These are phyloP conservation scores for Fusarium praegraminearum DNA, from an alignment of 2,329 filamentous ascomycete genomes.

Conservation along the genomic window DNA sequence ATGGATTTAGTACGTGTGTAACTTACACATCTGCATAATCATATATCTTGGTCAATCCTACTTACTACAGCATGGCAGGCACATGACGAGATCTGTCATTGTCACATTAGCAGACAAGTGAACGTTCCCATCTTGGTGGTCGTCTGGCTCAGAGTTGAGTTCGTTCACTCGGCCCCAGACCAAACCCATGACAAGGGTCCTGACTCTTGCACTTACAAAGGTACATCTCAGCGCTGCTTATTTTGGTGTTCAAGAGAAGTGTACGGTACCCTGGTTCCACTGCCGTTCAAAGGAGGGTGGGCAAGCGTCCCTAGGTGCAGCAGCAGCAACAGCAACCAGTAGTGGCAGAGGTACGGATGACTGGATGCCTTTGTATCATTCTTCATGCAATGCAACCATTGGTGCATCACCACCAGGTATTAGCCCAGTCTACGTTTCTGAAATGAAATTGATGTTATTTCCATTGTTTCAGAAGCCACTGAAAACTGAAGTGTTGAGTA, in stretches of 20 bases:
- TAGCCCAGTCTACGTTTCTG: slow-evolving; percentile 3
- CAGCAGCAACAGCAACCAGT: neutral
- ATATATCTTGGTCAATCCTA: neutral
- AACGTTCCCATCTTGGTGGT: slow-evolving; percentile 28
- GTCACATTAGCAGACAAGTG: slow-evolving; percentile 4
- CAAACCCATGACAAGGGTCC: slow-evolving; percentile 39
- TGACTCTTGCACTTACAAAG: slow-evolving; percentile 34
- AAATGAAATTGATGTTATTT: slow-evolving; percentile 4
- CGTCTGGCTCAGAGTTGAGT: slow-evolving; percentile 42
- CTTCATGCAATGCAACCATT: slow-evolving; percentile 15
- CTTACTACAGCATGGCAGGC: neutral
- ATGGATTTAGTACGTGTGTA: neutral
- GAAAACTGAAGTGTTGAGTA: slow-evolving; percentile 1
- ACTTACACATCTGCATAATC: neutral
- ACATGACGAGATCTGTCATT: neutral
- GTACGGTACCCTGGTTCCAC: slow-evolving; percentile 27
- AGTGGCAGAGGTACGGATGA: neutral
- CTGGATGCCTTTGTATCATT: neutral
- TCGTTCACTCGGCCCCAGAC: slow-evolving; percentile 37
- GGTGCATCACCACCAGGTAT: slow-evolving; percentile 7
- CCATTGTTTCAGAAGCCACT: slow-evolving; percentile 18
- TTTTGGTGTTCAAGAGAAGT: neutral
- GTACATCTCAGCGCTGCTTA: neutral
- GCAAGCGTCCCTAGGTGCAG: slow-evolving; percentile 27
- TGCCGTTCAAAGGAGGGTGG: slow-evolving; percentile 31